Base-by-base conservation (phyloP, 106 monocot genomes). In the Phalaenopsis equestris region DNA sequence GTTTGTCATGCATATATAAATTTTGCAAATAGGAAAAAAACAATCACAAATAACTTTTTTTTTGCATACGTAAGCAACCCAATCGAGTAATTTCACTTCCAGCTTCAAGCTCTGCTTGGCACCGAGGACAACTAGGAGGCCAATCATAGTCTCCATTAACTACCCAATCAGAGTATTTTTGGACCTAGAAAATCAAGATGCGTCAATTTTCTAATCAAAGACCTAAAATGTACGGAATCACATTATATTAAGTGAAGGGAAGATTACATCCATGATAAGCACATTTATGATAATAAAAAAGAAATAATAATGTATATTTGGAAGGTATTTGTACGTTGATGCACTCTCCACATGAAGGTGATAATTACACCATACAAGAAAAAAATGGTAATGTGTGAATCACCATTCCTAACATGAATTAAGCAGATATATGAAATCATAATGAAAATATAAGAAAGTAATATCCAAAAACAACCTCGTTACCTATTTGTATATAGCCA, bases 121-220 rank as follows among this genome's bases (percentile, higher is more conserved):
- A 98, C 10, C 77, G 73, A 11, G 85, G 88, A 70, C 98, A 98
- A 41, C 74, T 85, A 48, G 90, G 89, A 79, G 98, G 98, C 98
- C 98, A 98, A 82, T 91, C 92, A 89, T 93, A 98, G 21, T 94
- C 94, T 76, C 92, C 92, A 86, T 98, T 90, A 77, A 98, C 88
- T 82, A 98, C 98, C 98, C 98, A 98, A 77, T 94, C 98, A 81
- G 98, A 91, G 72, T 98, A 98, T 41, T 92, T 92, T 76, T 91
- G 73, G 17, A 81, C 81, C 81, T 81, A 58, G 37, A 52, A 68
- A 42, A 42, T 70, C 8, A 80, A 79, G 43, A 18, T 45, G 19
- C 74, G 9, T 45, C 41, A 42, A 19, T 19, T 74, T 42, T 42
- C 43, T 74, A 74, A 45, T 74, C n/a, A 42, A 45, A 74, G 19